A percentile compares a stretch with the other conserved stretches of the same genome.
phyloP scores from a whole-genome alignment of 2,329 filamentous ascomycete species.

The Penicillium sp. region DNA sequence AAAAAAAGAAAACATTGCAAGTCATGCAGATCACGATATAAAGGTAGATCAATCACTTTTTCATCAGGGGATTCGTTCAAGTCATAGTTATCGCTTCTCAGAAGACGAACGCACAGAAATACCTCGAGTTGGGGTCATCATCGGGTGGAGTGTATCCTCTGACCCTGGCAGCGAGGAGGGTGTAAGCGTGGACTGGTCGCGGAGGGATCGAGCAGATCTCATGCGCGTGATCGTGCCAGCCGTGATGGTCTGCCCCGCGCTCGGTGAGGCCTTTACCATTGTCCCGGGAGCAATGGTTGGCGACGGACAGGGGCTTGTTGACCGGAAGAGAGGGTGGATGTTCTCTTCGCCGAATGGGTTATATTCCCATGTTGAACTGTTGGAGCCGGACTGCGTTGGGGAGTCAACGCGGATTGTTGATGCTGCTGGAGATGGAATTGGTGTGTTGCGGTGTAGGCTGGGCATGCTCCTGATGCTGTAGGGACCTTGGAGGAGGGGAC shows the following conservation, averaged over 20 bases:
- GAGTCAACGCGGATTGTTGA: conserved; percentile 20
- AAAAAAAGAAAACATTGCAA: conserved; percentile 3
- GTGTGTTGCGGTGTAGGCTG: conserved; percentile 19
- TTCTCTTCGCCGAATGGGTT: conserved; percentile 46
- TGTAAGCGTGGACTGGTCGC: conserved; percentile 13
- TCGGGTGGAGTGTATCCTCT: neutral
- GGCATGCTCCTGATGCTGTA: conserved; percentile 21
- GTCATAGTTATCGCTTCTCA: conserved; percentile 27
- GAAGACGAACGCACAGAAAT: conserved; percentile 23
- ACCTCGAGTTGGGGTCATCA: conserved; percentile 6
- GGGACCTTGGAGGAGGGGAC: conserved; percentile 11
- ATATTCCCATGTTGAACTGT: conserved; percentile 15
- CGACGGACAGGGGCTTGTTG: conserved; percentile 53
- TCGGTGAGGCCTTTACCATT: conserved; percentile 54
- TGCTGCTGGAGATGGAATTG: conserved; percentile 18
- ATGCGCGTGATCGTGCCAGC: conserved; percentile 38
- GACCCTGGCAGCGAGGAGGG: conserved; percentile 11
- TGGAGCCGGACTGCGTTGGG: conserved; percentile 10
- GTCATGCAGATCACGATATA: neutral
- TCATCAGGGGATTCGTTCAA: conserved; percentile 32
- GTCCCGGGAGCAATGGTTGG: conserved; percentile 53
- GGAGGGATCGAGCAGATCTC: conserved; percentile 35
- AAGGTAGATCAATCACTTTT: conserved; percentile 20
- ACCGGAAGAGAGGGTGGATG: conserved; percentile 59
- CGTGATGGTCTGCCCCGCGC: conserved; percentile 53